Conservation (phyloP, 1,139 yeast genomes). For the Sugiyamaella sp. region DNA sequence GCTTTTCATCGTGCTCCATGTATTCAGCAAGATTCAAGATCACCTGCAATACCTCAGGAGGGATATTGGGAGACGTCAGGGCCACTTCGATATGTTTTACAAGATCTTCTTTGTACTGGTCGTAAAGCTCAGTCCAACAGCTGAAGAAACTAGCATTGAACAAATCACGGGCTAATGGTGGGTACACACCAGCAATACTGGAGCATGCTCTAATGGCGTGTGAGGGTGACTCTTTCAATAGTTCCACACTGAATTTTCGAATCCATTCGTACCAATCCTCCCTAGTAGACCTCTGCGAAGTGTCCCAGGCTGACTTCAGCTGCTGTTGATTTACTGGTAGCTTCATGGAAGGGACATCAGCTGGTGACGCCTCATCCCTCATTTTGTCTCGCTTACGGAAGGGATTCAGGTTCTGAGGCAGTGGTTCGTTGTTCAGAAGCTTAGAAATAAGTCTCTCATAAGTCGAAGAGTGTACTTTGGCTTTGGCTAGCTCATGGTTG, state of each 20-base stretch:
- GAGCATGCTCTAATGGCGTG: slow-evolving; percentile 95
- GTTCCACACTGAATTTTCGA: slow-evolving; percentile 78
- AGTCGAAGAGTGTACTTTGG: slow-evolving; percentile 68
- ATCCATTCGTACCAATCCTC: slow-evolving; percentile 99
- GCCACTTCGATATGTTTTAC: slow-evolving; percentile 87
- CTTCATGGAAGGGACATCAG: slow-evolving; percentile 71
- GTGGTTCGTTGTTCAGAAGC: slow-evolving; percentile 81
- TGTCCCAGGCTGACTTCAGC: slow-evolving; percentile 87
- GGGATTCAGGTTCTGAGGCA: slow-evolving; percentile 76
- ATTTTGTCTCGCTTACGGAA: slow-evolving; percentile 52
- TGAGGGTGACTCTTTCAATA: slow-evolving; percentile 90
- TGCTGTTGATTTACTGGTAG: slow-evolving; percentile 79
- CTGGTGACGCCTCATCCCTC: slow-evolving; percentile 59
- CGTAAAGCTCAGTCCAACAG: slow-evolving; percentile 92
- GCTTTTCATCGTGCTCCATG: slow-evolving; percentile 96
- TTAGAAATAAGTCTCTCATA: slow-evolving; percentile 83
- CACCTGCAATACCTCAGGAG: slow-evolving; percentile 94
- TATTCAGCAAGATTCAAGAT: slow-evolving; percentile 88
- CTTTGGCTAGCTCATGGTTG: slow-evolving; percentile 65
- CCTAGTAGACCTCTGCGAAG: slow-evolving; percentile 81
- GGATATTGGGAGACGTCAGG: slow-evolving; percentile 84
- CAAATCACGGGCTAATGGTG: slow-evolving; percentile 85
- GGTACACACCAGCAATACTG: slow-evolving; percentile 82
- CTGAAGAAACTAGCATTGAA: slow-evolving; percentile 96
- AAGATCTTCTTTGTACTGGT: slow-evolving; percentile 90